Evolutionary conservation across 1,284 basidiomycete genomes (phyloP).

Genomic region (Sporisorium exsertum): DNA sequence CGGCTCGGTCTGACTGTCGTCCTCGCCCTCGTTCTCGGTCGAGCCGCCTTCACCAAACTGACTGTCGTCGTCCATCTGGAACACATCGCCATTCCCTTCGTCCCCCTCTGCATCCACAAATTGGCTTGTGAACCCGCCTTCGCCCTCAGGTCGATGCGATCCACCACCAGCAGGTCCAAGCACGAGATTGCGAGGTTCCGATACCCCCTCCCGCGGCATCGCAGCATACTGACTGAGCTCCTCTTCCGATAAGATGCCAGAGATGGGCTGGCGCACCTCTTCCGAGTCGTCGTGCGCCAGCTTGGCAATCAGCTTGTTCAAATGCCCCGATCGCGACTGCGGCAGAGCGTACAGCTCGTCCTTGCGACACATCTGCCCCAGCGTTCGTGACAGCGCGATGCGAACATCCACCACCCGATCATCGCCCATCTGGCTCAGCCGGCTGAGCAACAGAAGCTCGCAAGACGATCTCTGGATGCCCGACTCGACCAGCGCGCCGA

Average conservation of each 20-base stretch:
- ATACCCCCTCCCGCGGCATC: constrained; percentile 1
- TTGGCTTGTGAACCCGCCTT: constrained; percentile 32
- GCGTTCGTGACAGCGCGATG: constrained; percentile 81
- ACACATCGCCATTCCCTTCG: constrained; percentile 32
- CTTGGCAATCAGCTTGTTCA: constrained; percentile 54
- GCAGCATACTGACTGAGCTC: constrained; percentile 19
- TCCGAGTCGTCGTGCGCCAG: constrained; percentile 53
- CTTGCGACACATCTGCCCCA: constrained; percentile 72
- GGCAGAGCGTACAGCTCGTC: constrained; percentile 65
- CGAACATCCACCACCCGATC: constrained; percentile 83
- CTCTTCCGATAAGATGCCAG: constrained; percentile 36
- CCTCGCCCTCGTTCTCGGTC: constrained; percentile 1
- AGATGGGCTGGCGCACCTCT: constrained; percentile 58
- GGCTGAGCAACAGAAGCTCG: constrained; percentile 76
- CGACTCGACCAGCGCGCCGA: constrained; percentile 53
- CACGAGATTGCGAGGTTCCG: constrained; percentile 40
- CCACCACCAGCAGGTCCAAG: constrained; percentile 65
- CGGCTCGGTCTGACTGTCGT: constrained; percentile 13
- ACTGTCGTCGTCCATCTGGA: constrained; percentile 48
- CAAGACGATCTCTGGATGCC: constrained; percentile 69
- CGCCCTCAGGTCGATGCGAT: constrained; percentile 41
- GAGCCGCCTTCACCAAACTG: constrained; percentile 1
- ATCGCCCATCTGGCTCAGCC: constrained; percentile 77
- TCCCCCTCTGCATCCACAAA: constrained; percentile 35
- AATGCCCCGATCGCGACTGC: constrained; percentile 43